These are phyloP conservation scores for Prunus kanzakura DNA, from an alignment of 306 rosid species.

Conservation along the genomic window DNA sequence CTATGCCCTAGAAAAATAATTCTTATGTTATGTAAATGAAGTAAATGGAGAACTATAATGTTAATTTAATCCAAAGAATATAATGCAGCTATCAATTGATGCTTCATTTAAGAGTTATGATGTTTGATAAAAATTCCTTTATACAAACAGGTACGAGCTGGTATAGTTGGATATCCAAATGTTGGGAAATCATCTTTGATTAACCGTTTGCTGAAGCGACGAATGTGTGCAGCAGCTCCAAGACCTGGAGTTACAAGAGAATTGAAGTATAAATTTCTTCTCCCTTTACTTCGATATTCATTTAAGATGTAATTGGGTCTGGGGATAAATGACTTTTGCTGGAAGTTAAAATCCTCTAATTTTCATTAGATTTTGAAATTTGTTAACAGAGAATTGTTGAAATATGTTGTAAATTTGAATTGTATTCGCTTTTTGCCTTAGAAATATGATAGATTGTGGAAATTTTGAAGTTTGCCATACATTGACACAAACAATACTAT, in stretches of 20 bases:
- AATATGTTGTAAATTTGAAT: neutral
- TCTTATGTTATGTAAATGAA: neutral
- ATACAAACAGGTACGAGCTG: constrained; percentile 77
- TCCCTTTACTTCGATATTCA: constrained; percentile 14
- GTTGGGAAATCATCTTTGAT: constrained; percentile 92
- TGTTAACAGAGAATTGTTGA: neutral
- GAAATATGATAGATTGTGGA: neutral
- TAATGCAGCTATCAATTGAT: neutral
- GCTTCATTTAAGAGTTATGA: neutral
- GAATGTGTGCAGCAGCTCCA: constrained; percentile 95
- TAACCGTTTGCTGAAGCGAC: constrained; percentile 81
- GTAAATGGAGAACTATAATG: neutral
- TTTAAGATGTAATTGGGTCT: constrained; percentile 3
- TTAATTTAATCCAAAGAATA: neutral
- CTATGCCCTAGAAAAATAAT: neutral
- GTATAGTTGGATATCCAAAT: constrained; percentile 94
- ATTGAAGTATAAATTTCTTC: constrained; percentile 47
- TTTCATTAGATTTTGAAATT: neutral
- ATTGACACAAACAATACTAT: neutral
- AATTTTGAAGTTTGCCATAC: neutral
- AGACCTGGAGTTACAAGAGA: constrained; percentile 95
- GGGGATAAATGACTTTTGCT: neutral
- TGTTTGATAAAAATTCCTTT: constrained; percentile 7
- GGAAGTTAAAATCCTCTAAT: neutral
- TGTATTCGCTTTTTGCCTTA: neutral